These are phyloP conservation scores for Bromus sterilis DNA, from an alignment of 176 grass and related monocot genomes.

Conservation along the genomic window DNA sequence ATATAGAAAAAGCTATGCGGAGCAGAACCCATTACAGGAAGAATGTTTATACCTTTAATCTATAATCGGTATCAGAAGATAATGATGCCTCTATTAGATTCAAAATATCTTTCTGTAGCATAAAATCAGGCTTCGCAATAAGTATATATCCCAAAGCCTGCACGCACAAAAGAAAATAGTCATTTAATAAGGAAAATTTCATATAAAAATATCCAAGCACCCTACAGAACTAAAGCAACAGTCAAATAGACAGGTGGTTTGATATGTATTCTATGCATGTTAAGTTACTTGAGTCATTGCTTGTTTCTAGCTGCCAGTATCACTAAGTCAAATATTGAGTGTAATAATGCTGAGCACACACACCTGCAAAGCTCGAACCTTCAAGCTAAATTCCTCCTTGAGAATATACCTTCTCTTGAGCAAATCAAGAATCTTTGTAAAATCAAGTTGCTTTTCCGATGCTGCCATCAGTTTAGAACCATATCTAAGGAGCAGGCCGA, in stretches of 20 bases:
- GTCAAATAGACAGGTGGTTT: neutral
- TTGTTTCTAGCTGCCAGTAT: neutral
- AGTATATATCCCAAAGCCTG: conserved; percentile 94
- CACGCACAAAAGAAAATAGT: conserved; percentile 25
- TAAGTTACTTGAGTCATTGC: neutral
- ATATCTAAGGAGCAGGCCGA: conserved; percentile 90
- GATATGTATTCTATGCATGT: neutral
- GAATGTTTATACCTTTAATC: conserved; percentile 58
- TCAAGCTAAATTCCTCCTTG: conserved; percentile 85
- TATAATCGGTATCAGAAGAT: conserved; percentile 60
- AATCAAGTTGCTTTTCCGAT: conserved; percentile 66
- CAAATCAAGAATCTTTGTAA: conserved; percentile 70
- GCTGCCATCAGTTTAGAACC: conserved; percentile 68
- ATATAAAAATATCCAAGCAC: conserved; percentile 4
- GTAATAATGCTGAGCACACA: conserved; percentile 9
- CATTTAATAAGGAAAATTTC: neutral
- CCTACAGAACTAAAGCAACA: conserved; percentile 15
- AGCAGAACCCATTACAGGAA: conserved; percentile 16
- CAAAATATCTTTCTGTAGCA: conserved; percentile 84
- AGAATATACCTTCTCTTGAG: conserved; percentile 67
- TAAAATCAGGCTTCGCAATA: conserved; percentile 92
- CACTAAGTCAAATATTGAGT: conserved; percentile 2
- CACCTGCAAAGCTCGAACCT: conserved; percentile 91
- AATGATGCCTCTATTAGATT: conserved; percentile 75
- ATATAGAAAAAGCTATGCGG: neutral